Evolutionary conservation across 148 eudicot species (phyloP).

Genomic region (Persicaria maculosa): DNA sequence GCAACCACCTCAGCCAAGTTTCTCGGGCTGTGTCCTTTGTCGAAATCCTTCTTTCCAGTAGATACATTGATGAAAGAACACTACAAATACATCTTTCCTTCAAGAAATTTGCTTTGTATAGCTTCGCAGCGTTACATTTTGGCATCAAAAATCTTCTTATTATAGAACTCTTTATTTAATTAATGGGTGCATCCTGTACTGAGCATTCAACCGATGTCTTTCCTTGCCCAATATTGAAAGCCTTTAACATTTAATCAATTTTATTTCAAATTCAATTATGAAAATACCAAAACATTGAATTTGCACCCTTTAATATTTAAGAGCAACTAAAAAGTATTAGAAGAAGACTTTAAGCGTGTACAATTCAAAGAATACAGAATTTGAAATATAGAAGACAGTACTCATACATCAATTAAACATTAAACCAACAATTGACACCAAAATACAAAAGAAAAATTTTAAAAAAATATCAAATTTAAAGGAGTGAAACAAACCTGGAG

Average conservation of each 20-base stretch:
- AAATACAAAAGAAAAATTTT: too few relatives aligned
- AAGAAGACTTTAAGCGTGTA: too few relatives aligned
- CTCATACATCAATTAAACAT: too few relatives aligned
- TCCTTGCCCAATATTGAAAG: constrained; percentile 18
- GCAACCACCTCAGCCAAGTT: constrained; percentile 48
- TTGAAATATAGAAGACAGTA: too few relatives aligned
- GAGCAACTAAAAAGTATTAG: too few relatives aligned
- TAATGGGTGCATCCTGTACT: constrained; percentile 3
- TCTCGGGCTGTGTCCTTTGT: constrained; percentile 30
- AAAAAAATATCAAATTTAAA: too few relatives aligned
- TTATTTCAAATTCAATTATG: too few relatives aligned
- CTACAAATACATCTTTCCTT: constrained; percentile 22
- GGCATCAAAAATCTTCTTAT: not conserved
- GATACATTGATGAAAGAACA: constrained; percentile 39
- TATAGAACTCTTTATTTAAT: constrained; percentile 1
- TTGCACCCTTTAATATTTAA: too few relatives aligned
- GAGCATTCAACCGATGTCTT: not conserved
- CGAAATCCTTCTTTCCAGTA: constrained; percentile 35
- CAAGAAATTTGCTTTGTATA: constrained; percentile 17
- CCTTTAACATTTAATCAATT: constrained; percentile 17
- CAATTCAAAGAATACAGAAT: too few relatives aligned
- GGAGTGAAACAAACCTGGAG: too few relatives aligned
- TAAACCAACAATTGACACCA: too few relatives aligned
- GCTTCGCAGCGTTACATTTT: not conserved
- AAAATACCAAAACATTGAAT: too few relatives aligned